Base-by-base conservation (phyloP, 2,329 filamentous ascomycete genomes). In the Hirsutella rhossiliensis region DNA sequence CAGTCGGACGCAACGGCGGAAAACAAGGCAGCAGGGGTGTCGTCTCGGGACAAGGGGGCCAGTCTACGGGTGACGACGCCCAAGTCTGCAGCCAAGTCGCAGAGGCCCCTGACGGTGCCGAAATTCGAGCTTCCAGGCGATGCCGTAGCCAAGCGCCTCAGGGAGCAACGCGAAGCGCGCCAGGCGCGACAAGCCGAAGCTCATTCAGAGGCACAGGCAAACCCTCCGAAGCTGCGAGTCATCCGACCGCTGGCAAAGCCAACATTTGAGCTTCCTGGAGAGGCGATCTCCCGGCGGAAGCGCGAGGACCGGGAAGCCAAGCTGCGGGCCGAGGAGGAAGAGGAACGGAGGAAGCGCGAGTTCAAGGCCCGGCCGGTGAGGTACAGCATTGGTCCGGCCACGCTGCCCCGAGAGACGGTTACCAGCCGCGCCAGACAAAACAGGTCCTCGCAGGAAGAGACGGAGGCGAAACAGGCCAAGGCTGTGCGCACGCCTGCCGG, bases 71-170 rank as follows among this genome's bases (percentile, higher is more conserved):
- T 27, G 23, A 9, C 48, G 17, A 18, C 50, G 41, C 41, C 68
- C 4, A 77, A 70, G 50, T 60, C 66, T 18, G 56, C 64, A 6
- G 56, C 61, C 19, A 80, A 71, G 54, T 76, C 76, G 9, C 65
- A 62, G 32, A 82, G 76, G 54, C 63, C 68, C 15, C 65, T 65
- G 3, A 82, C 76, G 1, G 59, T 71, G 9, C 59, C 78, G 2
- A 71, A 67, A 0, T 82, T 80, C 55, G 76, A 81, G 57, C 68
- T 83, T 12, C 76, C 78, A 0, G 78, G 79, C 11, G 78, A 82
- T 38, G 75, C 74, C 32, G 68, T 80, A 11, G 72, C 77, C 36
- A 69, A 72, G 13, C 68, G 71, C 13, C 57, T 80, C 45, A 78
- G 71, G 55, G 74, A 79, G 55, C 69, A 78, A 53, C 71, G 72